Percentiles rank a stretch among this genome's conserved stretches.
phyloP scores from a whole-genome alignment of 768 basidiomycete genomes.

The Lactarius sanguifluus region DNA sequence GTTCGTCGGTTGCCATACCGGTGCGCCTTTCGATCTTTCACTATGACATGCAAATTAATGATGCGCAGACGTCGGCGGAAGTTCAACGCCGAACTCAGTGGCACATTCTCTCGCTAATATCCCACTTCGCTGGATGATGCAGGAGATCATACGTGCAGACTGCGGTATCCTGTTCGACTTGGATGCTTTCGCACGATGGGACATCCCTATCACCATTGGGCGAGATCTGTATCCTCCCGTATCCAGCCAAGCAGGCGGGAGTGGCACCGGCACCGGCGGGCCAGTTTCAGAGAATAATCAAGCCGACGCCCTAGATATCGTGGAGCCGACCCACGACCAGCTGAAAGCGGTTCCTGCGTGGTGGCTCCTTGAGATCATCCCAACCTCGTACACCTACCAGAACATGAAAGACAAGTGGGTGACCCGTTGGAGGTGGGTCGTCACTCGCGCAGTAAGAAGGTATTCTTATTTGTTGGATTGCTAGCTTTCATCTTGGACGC shows the following conservation, averaged over 20 bases:
- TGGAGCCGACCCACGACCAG: slow-evolving; percentile 55
- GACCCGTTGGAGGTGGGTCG: slow-evolving; percentile 51
- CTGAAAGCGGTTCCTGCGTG: slow-evolving; percentile 48
- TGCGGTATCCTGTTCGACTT: slow-evolving; percentile 20
- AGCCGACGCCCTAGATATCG: slow-evolving; percentile 35
- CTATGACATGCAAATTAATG: background rate
- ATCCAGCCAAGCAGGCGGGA: background rate
- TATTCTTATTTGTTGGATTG: background rate
- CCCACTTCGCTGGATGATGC: slow-evolving; percentile 29
- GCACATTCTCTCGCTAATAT: slow-evolving; percentile 23
- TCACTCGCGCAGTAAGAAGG: background rate
- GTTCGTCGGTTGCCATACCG: slow-evolving; percentile 29
- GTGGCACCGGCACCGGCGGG: background rate
- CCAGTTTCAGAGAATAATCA: background rate
- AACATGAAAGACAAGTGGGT: slow-evolving; percentile 57
- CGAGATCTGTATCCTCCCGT: background rate
- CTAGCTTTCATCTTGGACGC: slow-evolving; percentile 54
- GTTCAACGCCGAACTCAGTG: slow-evolving; percentile 7
- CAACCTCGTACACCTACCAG: slow-evolving; percentile 54
- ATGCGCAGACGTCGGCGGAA: slow-evolving; percentile 27
- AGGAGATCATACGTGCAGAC: slow-evolving; percentile 17
- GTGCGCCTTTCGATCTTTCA: slow-evolving; percentile 7
- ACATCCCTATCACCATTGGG: slow-evolving; percentile 14
- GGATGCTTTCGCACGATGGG: slow-evolving; percentile 17
- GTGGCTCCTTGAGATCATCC: slow-evolving; percentile 75